Base-by-base conservation (phyloP, 148 eudicot species). In the Vaccinium macrocarpon region DNA sequence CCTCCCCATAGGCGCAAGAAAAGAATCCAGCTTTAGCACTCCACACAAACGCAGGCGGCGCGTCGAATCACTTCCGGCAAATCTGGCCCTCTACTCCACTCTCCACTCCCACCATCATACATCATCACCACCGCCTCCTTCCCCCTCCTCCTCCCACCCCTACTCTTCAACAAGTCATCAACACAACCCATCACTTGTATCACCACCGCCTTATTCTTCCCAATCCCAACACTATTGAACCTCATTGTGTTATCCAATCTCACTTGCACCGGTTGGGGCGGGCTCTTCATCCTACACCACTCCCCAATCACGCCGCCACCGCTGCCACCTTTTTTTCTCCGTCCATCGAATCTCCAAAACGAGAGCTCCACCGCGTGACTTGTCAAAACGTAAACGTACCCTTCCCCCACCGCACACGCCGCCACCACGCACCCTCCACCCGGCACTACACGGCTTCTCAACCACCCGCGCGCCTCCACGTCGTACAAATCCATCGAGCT, bases 381-480 rank as follows among this genome's bases (percentile, higher is more conserved):
- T 0, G 93, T 85, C 1, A 95, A 80, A 16, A 94, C 83, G 82
- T 93, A 95, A 1, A 94, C 88, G 64, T 85, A 42, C 0, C 93
- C 92, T 5, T 27, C 92, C 16, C 6, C 72, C 4, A 94, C 90
- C 23, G 95, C 91, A 13, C 98, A 93, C 1, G 98, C 98, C 9
- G 95, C 98, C 86, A 94, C 98, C 51, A 94, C 93, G 76, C 98
- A 95, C 6, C 98, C 98, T 2, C 98, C 98, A 1, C 95, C 95
- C 13, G 98, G 98, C 1, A 95, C 92, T 0, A 86, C 84, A 5
- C 95, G 79, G 82, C 92, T 92, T 83, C 94, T 88, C 52, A 93
- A 56, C 98, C 98, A 95, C 66, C 56, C 86, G 46, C 91, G 64
- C 13, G 84, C 83, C 73, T n/a, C 91, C 81, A 87, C 92, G 52